These are phyloP conservation scores for Gossypium herbaceum DNA, from an alignment of 345 rosid species.

Conservation along the genomic window DNA sequence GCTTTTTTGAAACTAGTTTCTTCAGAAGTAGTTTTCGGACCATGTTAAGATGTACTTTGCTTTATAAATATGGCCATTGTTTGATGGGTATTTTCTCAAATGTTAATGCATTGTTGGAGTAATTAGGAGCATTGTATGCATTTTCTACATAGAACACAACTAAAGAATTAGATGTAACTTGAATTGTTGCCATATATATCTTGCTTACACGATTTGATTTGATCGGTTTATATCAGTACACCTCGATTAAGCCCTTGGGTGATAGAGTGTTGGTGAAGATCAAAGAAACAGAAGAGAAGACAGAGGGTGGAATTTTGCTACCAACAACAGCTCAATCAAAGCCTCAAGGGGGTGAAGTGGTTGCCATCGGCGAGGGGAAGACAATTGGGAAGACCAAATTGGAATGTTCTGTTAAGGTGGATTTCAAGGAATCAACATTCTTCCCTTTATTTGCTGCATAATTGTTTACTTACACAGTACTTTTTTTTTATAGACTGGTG, in stretches of 20 bases:
- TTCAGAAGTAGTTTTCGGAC: neutral
- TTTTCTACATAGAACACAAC: neutral
- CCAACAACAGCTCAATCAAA: slow-evolving; percentile 78
- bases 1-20: neutral
- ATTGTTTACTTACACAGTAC: neutral
- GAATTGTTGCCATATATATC: neutral
- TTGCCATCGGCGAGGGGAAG: slow-evolving; percentile 89
- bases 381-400: slow-evolving; percentile 56
- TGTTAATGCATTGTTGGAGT: neutral
- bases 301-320: slow-evolving; percentile 77
- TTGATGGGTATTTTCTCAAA: neutral
- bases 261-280: slow-evolving; percentile 88
- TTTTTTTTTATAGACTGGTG: slow-evolving; percentile 53
- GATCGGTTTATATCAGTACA: slow-evolving; percentile 47
- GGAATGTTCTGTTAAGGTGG: slow-evolving; percentile 53
- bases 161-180: neutral
- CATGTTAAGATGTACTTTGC: neutral
- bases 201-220: neutral
- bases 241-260: slow-evolving; percentile 74
- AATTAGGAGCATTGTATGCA: neutral
- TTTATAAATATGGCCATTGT: neutral
- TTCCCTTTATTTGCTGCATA: neutral
- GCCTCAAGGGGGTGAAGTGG: slow-evolving; percentile 91
- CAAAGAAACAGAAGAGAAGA: slow-evolving; percentile 76
- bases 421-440: neutral